These are phyloP conservation scores for Schizosaccharomyces cryophilus DNA, from an alignment of 805 yeast genomes.

Conservation along the genomic window DNA sequence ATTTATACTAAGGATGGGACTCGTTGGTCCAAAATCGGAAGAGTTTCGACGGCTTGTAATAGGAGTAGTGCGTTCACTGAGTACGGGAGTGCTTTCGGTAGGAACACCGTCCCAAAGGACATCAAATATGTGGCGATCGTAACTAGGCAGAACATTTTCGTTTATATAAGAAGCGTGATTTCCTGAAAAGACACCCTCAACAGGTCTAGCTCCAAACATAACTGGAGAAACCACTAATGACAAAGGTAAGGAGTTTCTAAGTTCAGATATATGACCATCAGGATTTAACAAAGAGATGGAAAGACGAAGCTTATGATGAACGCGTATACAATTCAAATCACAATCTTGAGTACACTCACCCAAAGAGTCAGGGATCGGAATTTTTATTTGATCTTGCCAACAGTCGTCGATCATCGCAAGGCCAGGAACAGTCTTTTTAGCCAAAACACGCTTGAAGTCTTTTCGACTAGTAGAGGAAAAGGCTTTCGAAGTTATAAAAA, in stretches of 20 bases:
- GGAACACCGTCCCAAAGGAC: conserved; percentile 44
- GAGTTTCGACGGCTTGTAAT: conserved; percentile 6
- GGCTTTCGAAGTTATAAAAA: conserved; percentile 8
- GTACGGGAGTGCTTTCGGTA: conserved; percentile 16
- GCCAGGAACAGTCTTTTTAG: neutral
- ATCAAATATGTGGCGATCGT: conserved; percentile 62
- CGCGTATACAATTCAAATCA: conserved; percentile 46
- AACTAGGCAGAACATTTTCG: conserved; percentile 43
- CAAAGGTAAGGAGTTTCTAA: conserved; percentile 74
- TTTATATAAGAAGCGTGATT: conserved; percentile 40
- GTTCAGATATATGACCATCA: conserved; percentile 79
- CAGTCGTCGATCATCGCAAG: conserved; percentile 17
- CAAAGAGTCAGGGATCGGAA: conserved; percentile 49
- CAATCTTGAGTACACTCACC: conserved; percentile 72
- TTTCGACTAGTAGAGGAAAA: neutral
- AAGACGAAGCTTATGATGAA: conserved; percentile 71
- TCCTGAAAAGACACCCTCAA: conserved; percentile 7
- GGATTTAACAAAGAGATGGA: conserved; percentile 57
- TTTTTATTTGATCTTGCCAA: conserved; percentile 46
- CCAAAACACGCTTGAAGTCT: neutral
- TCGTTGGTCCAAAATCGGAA: neutral
- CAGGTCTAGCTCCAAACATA: conserved; percentile 36
- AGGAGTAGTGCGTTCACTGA: conserved; percentile 19
- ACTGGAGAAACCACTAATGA: conserved; percentile 58
- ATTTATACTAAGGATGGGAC: neutral